These are phyloP conservation scores for Myxozyma geophila DNA, from an alignment of 805 yeast species.

Conservation along the genomic window DNA sequence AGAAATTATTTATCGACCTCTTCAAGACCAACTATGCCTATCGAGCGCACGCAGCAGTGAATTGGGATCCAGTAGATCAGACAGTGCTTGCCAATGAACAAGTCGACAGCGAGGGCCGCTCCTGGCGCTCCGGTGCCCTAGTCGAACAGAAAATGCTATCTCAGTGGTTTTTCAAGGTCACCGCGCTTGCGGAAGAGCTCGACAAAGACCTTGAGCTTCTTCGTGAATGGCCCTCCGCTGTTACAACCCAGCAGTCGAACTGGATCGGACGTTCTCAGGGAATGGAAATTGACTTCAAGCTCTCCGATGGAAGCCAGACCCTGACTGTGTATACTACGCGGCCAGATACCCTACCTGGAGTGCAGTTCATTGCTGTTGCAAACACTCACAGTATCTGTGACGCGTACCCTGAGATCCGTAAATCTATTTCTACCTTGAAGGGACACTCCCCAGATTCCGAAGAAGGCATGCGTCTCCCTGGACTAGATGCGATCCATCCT, in stretches of 20 bases:
- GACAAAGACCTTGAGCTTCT: conserved; percentile 65
- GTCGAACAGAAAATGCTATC: conserved; percentile 81
- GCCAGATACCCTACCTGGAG: conserved; percentile 83
- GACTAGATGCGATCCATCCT: conserved; percentile 60
- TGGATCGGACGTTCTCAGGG: conserved; percentile 95
- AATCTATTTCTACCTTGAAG: conserved; percentile 52
- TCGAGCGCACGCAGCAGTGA: conserved; percentile 82
- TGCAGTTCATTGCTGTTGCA: conserved; percentile 81
- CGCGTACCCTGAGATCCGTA: conserved; percentile 48
- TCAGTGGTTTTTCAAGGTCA: conserved; percentile 94
- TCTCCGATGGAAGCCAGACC: conserved; percentile 29
- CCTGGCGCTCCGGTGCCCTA: conserved; percentile 96
- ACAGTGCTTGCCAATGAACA: conserved; percentile 97
- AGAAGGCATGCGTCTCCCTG: conserved; percentile 61
- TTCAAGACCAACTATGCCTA: conserved; percentile 82
- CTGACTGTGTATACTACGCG: conserved; percentile 80
- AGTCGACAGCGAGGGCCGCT: conserved; percentile 85
- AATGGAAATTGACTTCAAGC: conserved; percentile 62
- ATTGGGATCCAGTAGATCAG: conserved; percentile 97
- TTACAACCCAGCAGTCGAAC: conserved; percentile 84
- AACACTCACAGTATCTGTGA: conserved; percentile 66
- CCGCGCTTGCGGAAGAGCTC: conserved; percentile 73
- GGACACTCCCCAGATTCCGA: conserved; percentile 53
- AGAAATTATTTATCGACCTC: conserved; percentile 75
- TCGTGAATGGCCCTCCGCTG: conserved; percentile 84